These are phyloP conservation scores for Zygoascus flipseniorum DNA, from an alignment of 805 yeast species.

Conservation along the genomic window DNA sequence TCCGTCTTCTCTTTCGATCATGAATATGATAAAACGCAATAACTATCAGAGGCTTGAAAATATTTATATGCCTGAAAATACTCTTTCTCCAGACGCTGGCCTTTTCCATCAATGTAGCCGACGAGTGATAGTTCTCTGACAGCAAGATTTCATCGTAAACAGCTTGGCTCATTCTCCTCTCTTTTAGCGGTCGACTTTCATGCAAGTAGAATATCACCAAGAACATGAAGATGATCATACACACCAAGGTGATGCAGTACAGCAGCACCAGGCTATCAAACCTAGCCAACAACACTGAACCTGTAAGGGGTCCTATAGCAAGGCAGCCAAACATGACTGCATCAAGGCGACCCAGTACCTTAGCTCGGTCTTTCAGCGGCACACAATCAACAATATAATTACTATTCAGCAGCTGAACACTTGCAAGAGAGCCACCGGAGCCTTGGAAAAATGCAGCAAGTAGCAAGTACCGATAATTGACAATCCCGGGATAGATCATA, in stretches of 20 bases:
- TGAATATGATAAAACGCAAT: conserved; percentile 16
- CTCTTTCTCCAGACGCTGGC: neutral
- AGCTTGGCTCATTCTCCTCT: conserved; percentile 15
- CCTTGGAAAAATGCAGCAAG: conserved; percentile 39
- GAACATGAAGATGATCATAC: conserved; percentile 1
- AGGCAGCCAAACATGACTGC: conserved; percentile 22
- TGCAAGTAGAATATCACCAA: conserved; percentile 7
- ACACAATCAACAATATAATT: conserved; percentile 71
- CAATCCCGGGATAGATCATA: conserved; percentile 11
- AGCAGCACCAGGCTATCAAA: conserved; percentile 8
- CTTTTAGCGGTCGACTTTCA: conserved; percentile 17
- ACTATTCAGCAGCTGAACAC: conserved; percentile 49
- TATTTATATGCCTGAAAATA: conserved; percentile 10
- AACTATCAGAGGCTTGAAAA: conserved; percentile 20
- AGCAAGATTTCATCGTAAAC: conserved; percentile 3
- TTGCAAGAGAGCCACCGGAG: conserved; percentile 54
- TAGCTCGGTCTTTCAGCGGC: conserved; percentile 45
- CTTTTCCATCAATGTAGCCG: neutral
- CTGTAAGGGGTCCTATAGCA: conserved; percentile 23
- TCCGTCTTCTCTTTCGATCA: conserved; percentile 8
- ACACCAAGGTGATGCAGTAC: conserved; percentile 6
- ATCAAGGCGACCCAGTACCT: conserved; percentile 24
- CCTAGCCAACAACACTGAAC: conserved; percentile 15
- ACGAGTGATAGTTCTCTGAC: neutral
- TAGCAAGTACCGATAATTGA: conserved; percentile 30